A percentile compares a stretch with the other conserved stretches of the same genome.
Evolutionary conservation across 306 rosid genomes (phyloP).

Genomic region (Trichosanthes cucumerina): DNA sequence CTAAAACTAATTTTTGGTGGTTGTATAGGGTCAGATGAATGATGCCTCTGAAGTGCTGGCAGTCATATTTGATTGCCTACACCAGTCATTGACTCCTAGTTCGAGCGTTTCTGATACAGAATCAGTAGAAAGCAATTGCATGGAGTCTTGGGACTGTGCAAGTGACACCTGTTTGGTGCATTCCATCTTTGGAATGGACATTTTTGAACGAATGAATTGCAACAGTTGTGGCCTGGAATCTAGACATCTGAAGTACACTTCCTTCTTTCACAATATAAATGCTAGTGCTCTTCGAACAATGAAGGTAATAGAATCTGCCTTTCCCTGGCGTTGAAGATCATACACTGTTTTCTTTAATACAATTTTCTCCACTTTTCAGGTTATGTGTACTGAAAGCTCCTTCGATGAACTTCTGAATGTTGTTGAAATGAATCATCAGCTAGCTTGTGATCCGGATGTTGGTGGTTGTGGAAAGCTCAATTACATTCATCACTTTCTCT

Average conservation of each 20-base stretch:
- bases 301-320: conserved; percentile 49
- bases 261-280: conserved; percentile 93
- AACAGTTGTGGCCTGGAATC: conserved; percentile 66
- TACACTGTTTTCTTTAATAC: conserved; percentile 16
- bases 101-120: conserved; percentile 51
- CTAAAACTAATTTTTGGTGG: conserved; percentile 6
- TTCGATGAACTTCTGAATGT: conserved; percentile 72
- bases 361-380: conserved; percentile 38
- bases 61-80: conserved; percentile 88
- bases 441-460: conserved; percentile 75
- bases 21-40: conserved; percentile 89
- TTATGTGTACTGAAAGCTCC: conserved; percentile 49
- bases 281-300: conserved; percentile 83
- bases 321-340: conserved; percentile 5
- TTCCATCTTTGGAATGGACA: conserved; percentile 82
- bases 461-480: conserved; percentile 88
- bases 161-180: conserved; percentile 74
- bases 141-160: conserved; percentile 81
- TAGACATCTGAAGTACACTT: conserved; percentile 78
- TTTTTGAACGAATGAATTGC: conserved; percentile 89
- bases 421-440: conserved; percentile 85
- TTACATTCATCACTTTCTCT: conserved; percentile 79
- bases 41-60: conserved; percentile 96
- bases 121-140: conserved; percentile 50
- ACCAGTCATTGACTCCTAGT: conserved; percentile 53